Evolutionary conservation across 164 flowering plant genomes (phyloP).

Genomic region (Platanus orientalis): DNA sequence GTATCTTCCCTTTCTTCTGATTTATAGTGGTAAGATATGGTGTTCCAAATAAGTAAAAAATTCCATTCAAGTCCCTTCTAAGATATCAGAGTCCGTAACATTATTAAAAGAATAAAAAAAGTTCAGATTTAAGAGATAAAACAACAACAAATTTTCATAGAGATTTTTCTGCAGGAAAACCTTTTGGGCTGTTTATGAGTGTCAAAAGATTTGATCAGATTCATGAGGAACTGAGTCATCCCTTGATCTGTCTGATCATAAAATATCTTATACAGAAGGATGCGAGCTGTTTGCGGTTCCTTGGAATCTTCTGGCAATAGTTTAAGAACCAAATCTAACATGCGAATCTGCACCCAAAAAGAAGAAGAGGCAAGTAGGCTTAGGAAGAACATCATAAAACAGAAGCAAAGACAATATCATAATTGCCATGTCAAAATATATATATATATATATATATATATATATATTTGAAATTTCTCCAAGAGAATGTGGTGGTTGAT

Average conservation of each 20-base stretch:
- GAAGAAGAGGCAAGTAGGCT: conserved; percentile 5
- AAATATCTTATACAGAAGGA: conserved; percentile 87
- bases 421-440: neutral
- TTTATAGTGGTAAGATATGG: no score
- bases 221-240: conserved; percentile 77
- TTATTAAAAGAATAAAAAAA: no score
- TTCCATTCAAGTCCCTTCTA: no score
- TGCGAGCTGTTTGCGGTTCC: conserved; percentile 83
- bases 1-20: no score
- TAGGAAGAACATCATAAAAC: neutral
- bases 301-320: conserved; percentile 56
- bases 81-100: no score
- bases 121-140: conserved; percentile 2
- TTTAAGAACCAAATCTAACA: conserved; percentile 82
- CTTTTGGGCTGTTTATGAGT: conserved; percentile 81
- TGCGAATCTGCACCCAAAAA: conserved; percentile 78
- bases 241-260: conserved; percentile 99
- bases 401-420: neutral
- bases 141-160: neutral
- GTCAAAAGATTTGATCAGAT: conserved; percentile 62
- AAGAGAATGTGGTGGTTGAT: no score
- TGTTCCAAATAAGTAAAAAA: no score
- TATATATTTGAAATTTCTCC: neutral
- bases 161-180: conserved; percentile 36
- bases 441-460: no score